A percentile compares a stretch with the other conserved stretches of the same genome.
Conservation (phyloP, 371 early-diverging fungal genomes). For the Dinochytrium kinnereticum region DNA sequence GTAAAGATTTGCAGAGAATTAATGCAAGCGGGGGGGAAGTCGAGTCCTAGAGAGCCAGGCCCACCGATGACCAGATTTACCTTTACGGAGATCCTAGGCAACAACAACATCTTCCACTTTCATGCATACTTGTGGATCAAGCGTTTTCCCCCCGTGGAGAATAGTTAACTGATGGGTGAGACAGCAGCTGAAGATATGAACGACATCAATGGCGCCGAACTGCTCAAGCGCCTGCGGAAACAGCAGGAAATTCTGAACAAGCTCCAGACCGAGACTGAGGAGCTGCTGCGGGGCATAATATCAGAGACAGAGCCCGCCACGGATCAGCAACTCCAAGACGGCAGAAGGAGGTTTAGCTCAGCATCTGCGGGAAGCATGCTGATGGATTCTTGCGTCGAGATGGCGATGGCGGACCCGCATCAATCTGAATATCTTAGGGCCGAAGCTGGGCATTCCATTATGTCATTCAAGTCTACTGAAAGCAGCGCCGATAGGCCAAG, state of each 20-base stretch:
- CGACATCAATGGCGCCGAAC: background rate
- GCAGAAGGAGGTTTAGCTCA: background rate
- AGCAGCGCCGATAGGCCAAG: background rate
- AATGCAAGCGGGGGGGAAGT: too few species aligned
- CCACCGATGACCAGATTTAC: too few species aligned
- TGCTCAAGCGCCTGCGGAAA: background rate
- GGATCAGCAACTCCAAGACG: background rate
- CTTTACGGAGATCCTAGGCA: too few species aligned
- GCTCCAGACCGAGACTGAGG: slow-evolving; percentile 2
- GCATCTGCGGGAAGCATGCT: background rate
- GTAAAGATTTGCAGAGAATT: too few species aligned
- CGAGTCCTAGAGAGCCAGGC: too few species aligned
- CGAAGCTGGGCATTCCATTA: background rate
- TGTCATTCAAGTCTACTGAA: background rate
- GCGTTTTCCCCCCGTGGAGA: too few species aligned
- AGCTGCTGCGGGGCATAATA: too few species aligned
- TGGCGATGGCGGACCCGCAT: background rate
- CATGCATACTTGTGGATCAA: too few species aligned
- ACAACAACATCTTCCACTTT: too few species aligned
- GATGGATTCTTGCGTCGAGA: slow-evolving; percentile 14
- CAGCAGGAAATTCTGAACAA: background rate
- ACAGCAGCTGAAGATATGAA: background rate
- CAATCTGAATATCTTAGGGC: background rate
- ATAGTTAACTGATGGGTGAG: too few species aligned
- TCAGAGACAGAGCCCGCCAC: too few species aligned